Base-by-base conservation (phyloP, 177 flowering plant genomes). In the Vitis hybrid region DNA sequence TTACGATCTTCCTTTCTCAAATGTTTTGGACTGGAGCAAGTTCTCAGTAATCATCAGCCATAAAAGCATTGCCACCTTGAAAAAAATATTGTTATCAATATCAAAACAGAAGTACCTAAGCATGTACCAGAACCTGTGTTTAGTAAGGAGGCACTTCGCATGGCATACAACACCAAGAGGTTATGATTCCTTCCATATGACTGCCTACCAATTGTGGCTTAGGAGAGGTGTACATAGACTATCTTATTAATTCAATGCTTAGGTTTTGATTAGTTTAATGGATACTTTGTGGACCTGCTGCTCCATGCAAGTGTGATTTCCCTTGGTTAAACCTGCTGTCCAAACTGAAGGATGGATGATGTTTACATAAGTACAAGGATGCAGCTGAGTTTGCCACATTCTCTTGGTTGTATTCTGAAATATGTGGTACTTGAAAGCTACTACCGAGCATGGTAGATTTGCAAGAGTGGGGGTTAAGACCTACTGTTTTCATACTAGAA, bases 1-100 rank as follows among this genome's bases (percentile, higher is more conserved):
- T 56, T 87, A 85, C 35, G 88, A 85, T 52, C 87, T 87, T 56
- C 90, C 90, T 18, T 83, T 87, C 67, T 80, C 85, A 8, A 83
- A 85, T 75, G 72, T 83, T 18, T 67, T 87, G 74, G 80, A 87
- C 62, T 85, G 88, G 90, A 83, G 67, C 77, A 79, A 78, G 75
- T 85, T 87, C 66, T 85, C 90, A 1, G 68, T 87, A 11, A 66
- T 87, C 66, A 62, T 85, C 49, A 81, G 61, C 79, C 79, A 80
- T 9, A 52, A 32, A 58, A 86, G 85, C 58, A 64, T 85, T 21
- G 18, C 71, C 18, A 65, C 4, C 10, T 72, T 85, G 75, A 83
- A 82, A 35, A 49, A 65, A 15, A 80, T 65, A 24, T 67, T 87
- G 63, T 21, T 75, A 50, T 76, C 83, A 3, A 76, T 86, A 62